Evolutionary conservation across 805 yeast genomes (phyloP), one percentile per base, ranked within the genome.

Genomic region (Candida odintsovae): DNA sequence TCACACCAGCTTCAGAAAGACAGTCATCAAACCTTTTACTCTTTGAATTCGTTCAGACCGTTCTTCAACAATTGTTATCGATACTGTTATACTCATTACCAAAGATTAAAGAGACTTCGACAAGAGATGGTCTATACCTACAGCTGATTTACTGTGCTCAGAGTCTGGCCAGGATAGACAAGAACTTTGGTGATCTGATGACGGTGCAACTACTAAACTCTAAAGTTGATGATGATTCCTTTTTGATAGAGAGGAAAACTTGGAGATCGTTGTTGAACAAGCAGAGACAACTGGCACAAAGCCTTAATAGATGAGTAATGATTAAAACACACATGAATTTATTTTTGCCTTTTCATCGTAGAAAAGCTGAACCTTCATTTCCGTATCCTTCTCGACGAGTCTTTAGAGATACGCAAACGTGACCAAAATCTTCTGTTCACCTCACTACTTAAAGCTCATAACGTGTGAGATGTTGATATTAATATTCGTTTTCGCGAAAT

Each of bases 121-220:
- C 67, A 42, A 73, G 72, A 28, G 85, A 85, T 47, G 86, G 92
- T 1, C 68, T 90, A 20, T 77, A 90, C 52, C 67, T 92, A 29
- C 99, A 92, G 65, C 66, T 90, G 35, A 81, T 88, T 1, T 92
- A 90, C 66, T 87, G 96, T 53, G 84, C 96, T n/a, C 89, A 85
- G 60, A 83, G 96, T 33, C 70, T 92, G 44, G 82, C 85, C 1
- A 71, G 90, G 51, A 77, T 79, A 19, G 83, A 86, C 13, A 79
- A 78, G 4, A 87, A 85, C 55, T 86, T 87, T 61, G 83, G 86
- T 66, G 63, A 71, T 26, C 52, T 76, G n/a, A 63, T 81, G 43
- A 60, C 75, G 1, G 63, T 70, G 49, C 69, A 70, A 38, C 55
- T 78, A 13, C 47, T 57, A n/a, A 53, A 58, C 23, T 40, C 54